Evolutionary conservation across 495 filamentous ascomycete genomes (phyloP).

Genomic region (Penicillium salamii): DNA sequence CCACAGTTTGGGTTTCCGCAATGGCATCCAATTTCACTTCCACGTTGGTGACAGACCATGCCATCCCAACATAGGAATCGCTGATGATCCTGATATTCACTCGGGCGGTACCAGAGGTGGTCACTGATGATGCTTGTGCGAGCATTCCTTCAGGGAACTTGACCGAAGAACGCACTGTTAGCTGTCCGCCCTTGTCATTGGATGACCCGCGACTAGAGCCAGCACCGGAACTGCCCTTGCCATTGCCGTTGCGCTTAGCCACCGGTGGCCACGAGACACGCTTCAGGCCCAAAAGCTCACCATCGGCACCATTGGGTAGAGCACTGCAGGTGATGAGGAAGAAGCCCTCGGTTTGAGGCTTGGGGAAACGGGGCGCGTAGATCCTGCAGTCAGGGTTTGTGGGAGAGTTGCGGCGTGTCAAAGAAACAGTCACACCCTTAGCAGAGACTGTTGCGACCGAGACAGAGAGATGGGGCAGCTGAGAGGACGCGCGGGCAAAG

Average conservation of each 20-base stretch:
- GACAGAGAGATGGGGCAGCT: conserved; percentile 69
- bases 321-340: conserved; percentile 65
- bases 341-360: conserved; percentile 92
- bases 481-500: conserved; percentile 55
- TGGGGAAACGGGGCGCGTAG: conserved; percentile 86
- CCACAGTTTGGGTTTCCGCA: conserved; percentile 20
- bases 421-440: conserved; percentile 55
- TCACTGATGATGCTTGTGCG: conserved; percentile 15
- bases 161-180: conserved; percentile 44
- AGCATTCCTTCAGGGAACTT: conserved; percentile 55
- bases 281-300: conserved; percentile 80
- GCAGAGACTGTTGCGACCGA: conserved; percentile 58
- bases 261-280: conserved; percentile 68
- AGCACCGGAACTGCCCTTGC: conserved; percentile 12
- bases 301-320: conserved; percentile 57
- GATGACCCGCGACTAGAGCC: conserved; percentile 27
- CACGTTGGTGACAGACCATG: conserved; percentile 50
- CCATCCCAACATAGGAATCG: conserved; percentile 83
- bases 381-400: conserved; percentile 63
- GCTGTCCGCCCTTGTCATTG: conserved; percentile 10
- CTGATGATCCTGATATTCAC: conserved; percentile 74
- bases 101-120: conserved; percentile 24
- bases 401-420: conserved; percentile 66
- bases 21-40: conserved; percentile 19
- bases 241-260: conserved; percentile 21